Evolutionary conservation across 2,329 filamentous ascomycete genomes (phyloP).

Genomic region (Colletotrichum plurivorum): DNA sequence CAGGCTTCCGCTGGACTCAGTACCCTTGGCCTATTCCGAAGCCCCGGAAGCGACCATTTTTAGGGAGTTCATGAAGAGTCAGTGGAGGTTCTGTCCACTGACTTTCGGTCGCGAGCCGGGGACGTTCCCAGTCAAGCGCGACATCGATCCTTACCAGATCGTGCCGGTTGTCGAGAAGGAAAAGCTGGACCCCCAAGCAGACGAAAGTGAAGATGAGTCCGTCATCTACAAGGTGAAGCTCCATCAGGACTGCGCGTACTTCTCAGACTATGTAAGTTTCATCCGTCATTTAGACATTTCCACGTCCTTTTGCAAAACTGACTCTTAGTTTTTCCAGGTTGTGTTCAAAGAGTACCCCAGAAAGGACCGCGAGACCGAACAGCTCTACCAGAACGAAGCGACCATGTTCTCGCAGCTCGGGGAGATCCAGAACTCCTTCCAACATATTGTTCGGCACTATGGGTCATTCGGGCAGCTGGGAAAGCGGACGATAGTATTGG

Average conservation of each 20-base stretch:
- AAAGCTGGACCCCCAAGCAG: neutral
- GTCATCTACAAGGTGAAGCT: neutral
- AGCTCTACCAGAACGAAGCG: slow-evolving; percentile 2
- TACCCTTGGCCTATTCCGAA: neutral
- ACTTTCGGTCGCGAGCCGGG: neutral
- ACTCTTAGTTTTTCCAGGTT: neutral
- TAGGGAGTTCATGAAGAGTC: neutral
- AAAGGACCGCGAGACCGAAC: neutral
- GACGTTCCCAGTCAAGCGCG: neutral
- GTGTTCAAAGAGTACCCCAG: slow-evolving; percentile 11
- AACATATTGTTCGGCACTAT: neutral
- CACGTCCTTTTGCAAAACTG: neutral
- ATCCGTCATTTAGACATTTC: neutral
- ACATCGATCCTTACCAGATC: neutral
- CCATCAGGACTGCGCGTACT: neutral
- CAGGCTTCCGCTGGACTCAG: neutral
- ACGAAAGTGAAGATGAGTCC: neutral
- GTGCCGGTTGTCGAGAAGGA: neutral
- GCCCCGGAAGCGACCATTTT: neutral
- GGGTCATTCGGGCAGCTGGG: neutral
- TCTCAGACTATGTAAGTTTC: neutral
- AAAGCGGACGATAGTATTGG: neutral
- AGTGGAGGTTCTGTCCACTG: slow-evolving; percentile 13
- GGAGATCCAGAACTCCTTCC: neutral
- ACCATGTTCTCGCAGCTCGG: neutral